Evolutionary conservation across 345 rosid genomes (phyloP).

Genomic region (Murraya paniculata): DNA sequence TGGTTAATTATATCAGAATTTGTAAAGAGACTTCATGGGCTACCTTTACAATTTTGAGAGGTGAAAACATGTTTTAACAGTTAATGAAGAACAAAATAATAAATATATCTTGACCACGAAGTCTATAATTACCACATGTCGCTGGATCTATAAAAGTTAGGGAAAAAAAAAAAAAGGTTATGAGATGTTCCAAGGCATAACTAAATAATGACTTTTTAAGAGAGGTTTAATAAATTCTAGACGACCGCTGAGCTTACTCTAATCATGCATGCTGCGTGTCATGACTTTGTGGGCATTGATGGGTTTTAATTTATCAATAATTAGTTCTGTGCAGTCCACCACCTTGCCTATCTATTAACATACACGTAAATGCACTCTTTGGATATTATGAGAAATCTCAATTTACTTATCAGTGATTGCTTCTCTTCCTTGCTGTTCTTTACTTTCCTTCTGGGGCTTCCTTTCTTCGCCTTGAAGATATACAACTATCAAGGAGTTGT

Average conservation of each 20-base stretch:
- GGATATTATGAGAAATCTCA: conserved; percentile 7
- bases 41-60: neutral
- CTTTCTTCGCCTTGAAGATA: conserved; percentile 45
- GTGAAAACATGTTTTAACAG: neutral
- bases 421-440: conserved; percentile 13
- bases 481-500: conserved; percentile 90
- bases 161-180: neutral
- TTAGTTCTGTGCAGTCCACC: neutral
- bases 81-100: neutral
- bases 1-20: no score
- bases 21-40: neutral
- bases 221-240: neutral
- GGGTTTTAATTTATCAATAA: neutral
- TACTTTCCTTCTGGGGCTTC: neutral
- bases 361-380: neutral
- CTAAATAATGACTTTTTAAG: neutral
- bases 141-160: neutral
- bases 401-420: conserved; percentile 15
- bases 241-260: neutral
- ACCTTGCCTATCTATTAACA: neutral
- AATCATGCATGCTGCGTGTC: neutral
- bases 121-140: neutral
- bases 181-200: neutral
- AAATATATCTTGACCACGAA: no score
- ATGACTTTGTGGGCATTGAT: no score